Percentiles rank a stretch among this genome's conserved stretches.
Conservation (phyloP, 2,329 filamentous ascomycete genomes). For the Diaporthe caulivora region DNA sequence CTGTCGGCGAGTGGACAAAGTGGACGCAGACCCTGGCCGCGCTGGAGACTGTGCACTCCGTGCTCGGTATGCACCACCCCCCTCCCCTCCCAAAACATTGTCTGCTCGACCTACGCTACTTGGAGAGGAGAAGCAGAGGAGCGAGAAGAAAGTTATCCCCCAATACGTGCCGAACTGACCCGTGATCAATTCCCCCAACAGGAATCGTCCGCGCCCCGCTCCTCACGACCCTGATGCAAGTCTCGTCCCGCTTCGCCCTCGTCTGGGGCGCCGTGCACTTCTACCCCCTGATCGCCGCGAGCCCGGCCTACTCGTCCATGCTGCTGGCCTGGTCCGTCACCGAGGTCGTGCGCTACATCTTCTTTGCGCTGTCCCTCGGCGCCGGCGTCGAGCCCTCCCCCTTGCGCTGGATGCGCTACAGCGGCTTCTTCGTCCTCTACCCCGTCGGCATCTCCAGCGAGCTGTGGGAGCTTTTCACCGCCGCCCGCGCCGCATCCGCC, state of each 20-base stretch:
- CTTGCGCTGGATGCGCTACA: conserved; percentile 88
- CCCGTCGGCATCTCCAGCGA: conserved; percentile 92
- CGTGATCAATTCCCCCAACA: conserved; percentile 48
- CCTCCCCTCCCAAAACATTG: background rate
- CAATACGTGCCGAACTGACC: too few relatives aligned
- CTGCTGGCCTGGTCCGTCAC: conserved; percentile 89
- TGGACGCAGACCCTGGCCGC: conserved; percentile 87
- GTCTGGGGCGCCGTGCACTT: conserved; percentile 86
- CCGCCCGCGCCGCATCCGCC: conserved; percentile 69
- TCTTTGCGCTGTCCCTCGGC: conserved; percentile 81
- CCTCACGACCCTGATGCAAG: conserved; percentile 89
- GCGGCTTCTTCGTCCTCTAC: conserved; percentile 93
- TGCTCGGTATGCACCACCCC: conserved; percentile 69
- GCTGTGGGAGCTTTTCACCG: conserved; percentile 81
- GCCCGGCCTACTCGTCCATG: conserved; percentile 79
- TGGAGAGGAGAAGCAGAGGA: background rate
- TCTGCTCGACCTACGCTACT: background rate
- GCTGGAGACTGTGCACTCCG: conserved; percentile 86
- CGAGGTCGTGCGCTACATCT: conserved; percentile 93
- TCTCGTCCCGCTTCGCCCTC: conserved; percentile 86
- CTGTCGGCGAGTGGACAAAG: conserved; percentile 76
- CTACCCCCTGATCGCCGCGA: conserved; percentile 76
- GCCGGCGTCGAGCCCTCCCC: conserved; percentile 68
- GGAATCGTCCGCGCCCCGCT: conserved; percentile 89
- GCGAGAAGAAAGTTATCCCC: too few relatives aligned